A percentile compares a stretch with the other conserved stretches of the same genome.
phyloP scores from a whole-genome alignment of 805 yeast species.

The Yamadazyma philogaea region DNA sequence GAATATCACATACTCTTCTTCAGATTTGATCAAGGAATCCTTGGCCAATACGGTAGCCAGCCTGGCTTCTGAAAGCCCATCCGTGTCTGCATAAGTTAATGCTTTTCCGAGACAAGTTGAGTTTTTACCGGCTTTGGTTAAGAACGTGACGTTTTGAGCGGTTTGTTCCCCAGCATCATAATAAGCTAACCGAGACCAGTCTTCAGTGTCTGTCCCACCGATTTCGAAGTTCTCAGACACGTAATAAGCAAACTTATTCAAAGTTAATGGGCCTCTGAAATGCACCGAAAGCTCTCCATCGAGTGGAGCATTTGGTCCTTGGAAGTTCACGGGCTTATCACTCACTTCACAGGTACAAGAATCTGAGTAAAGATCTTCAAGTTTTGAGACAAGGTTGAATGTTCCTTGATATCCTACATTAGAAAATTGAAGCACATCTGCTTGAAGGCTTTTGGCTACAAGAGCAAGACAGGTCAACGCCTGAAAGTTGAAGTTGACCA shows the following conservation, averaged over 20 bases:
- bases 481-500: neutral
- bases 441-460: neutral
- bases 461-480: neutral
- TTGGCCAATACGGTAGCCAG: slow-evolving; percentile 47
- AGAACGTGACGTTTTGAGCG: slow-evolving; percentile 63
- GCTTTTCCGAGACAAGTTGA: slow-evolving; percentile 69
- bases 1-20: slow-evolving; percentile 57
- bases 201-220: slow-evolving; percentile 34
- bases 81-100: slow-evolving; percentile 55
- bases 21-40: slow-evolving; percentile 51
- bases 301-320: slow-evolving; percentile 64
- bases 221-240: slow-evolving; percentile 40
- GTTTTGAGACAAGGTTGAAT: slow-evolving; percentile 44
- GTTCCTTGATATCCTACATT: slow-evolving; percentile 57
- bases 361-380: slow-evolving; percentile 41
- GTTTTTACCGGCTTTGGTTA: slow-evolving; percentile 58
- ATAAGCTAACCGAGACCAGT: slow-evolving; percentile 60
- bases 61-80: slow-evolving; percentile 51
- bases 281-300: slow-evolving; percentile 71
- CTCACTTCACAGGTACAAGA: slow-evolving; percentile 47
- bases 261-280: slow-evolving; percentile 69
- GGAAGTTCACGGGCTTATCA: slow-evolving; percentile 36
- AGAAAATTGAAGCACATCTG: slow-evolving; percentile 38
- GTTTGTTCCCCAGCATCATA: slow-evolving; percentile 49
- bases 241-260: slow-evolving; percentile 61